Base-by-base conservation (phyloP, 2,329 filamentous ascomycete genomes). In the Sodiomyces alkalinus region DNA sequence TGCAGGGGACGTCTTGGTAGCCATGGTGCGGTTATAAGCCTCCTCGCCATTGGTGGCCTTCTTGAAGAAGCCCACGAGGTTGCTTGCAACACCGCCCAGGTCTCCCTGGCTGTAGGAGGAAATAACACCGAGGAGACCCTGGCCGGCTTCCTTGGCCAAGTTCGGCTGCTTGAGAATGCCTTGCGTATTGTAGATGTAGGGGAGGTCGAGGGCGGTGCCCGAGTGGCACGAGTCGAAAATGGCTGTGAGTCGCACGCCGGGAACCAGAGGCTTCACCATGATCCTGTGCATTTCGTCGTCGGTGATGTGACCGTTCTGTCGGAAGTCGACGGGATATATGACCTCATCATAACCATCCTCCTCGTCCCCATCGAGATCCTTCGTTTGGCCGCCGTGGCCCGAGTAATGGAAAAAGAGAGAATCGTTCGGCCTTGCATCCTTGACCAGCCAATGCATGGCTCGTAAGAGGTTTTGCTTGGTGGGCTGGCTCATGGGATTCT, bases 1-100 rank as follows among this genome's bases (percentile, higher is more conserved):
- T 22, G 90, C 90, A 2, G 86, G 78, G 30, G 80, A 90, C 11
- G 90, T 96, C 60, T 92, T 92, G 22, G 87, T 96, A 40, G 79
- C 69, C 48, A 82, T 65, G 37, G 86, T 81, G 49, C 74, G 75
- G 55, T 92, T 68, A 52, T 85, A 77, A 12, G 77, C 76, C 19
- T 78, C 72, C 40, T 90, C 75, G 40, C 86, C 86, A 34, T 60
- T 69, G 14, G 81, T 79, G 12, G 83, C 85, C 48, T 41, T 42
- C 63, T 94, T 94, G 55, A 92, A 74, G 46, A 96, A 70, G 25
- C 74, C 73, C 49, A 87, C 74, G n/a, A 90, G 69, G 25, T 77
- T 78, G 33, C 68, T 76, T 17, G 83, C 74, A 51, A 93, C 85
- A 38, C 82, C 73, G 33, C 74, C 70, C 41, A 94, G 62, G 51